Base-by-base conservation (phyloP, 495 filamentous ascomycete species). In the Penicillium salamii region DNA sequence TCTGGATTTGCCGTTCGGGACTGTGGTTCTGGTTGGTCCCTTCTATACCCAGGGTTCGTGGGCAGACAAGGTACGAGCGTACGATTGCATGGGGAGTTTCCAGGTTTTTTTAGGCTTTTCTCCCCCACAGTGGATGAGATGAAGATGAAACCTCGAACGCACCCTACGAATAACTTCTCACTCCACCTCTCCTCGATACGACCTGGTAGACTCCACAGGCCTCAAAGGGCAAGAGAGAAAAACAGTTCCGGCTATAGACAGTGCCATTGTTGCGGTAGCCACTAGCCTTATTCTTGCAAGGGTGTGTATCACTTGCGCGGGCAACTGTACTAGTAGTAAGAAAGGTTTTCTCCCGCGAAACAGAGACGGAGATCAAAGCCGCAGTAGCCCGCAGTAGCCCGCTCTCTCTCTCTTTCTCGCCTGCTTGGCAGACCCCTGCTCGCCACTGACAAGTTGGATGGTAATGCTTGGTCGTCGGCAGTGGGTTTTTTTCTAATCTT, bases 381-480 rank as follows among this genome's bases (percentile, higher is more conserved):
- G 20, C 19, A 18, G 7, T 29, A 8, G 23, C 8, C 23, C n/a
- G n/a, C n/a, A n/a, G 23, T 26, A 14, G 24, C 38, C 43, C 50
- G 31, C 39, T 46, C 39, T 46, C 40, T 21, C 38, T 48, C 28
- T n/a, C n/a, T n/a, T n/a, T n/a, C n/a, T n/a, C n/a, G n/a, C n/a
- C n/a, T n/a, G n/a, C n/a, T 23, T 51, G 46, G 46, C 26, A 7
- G 46, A 26, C 20, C 9, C 31, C 37, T 41, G 51, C 51, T 60
- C 40, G 57, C 59, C 59, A 57, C 56, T 36, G 26, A 31, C 28
- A 17, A 35, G 28, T 17, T 1, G 37, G 38, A 35, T 48, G 26
- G 37, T 48, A 46, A 51, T 52, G 55, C 49, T 56, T 56, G 49
- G 46, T 53, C 42, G 20, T 18, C 47, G 13, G 33, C 34, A 50